Evolutionary conservation across 768 basidiomycete genomes (phyloP).

Genomic region (Kockovaella imperatae): DNA sequence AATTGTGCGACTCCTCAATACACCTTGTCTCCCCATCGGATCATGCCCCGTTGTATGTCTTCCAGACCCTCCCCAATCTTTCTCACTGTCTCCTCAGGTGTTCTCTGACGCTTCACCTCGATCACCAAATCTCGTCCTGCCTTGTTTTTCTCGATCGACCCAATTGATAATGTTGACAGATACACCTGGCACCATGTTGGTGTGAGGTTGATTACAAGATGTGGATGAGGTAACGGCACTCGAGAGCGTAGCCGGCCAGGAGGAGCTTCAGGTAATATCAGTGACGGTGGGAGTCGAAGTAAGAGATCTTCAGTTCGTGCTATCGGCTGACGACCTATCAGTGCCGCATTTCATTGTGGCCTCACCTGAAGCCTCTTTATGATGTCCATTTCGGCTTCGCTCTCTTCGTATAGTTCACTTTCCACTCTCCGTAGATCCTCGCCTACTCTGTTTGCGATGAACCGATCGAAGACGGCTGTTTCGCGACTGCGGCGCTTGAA

Average conservation of each 20-base stretch:
- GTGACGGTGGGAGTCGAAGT: slow-evolving; percentile 8
- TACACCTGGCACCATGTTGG: slow-evolving; percentile 24
- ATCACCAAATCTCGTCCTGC: slow-evolving; percentile 19
- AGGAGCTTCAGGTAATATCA: slow-evolving; percentile 5
- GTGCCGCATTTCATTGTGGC: not conserved
- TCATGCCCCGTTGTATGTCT: slow-evolving; percentile 21
- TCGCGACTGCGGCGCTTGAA: slow-evolving; percentile 17
- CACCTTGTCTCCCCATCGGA: slow-evolving; percentile 26
- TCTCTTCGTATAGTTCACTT: slow-evolving; percentile 23
- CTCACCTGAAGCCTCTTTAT: slow-evolving; percentile 29
- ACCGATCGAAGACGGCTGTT: slow-evolving; percentile 33
- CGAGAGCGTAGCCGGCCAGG: not conserved
- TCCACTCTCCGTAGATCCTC: slow-evolving; percentile 26
- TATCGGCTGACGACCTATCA: slow-evolving; percentile 12
- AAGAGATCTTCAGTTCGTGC: slow-evolving; percentile 36
- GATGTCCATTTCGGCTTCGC: slow-evolving; percentile 21
- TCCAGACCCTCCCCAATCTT: slow-evolving; percentile 26
- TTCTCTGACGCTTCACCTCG: slow-evolving; percentile 21
- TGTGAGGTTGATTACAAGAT: slow-evolving; percentile 25
- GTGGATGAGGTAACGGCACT: slow-evolving; percentile 23
- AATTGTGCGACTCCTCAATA: not conserved
- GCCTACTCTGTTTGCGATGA: slow-evolving; percentile 30
- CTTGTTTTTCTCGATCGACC: not conserved
- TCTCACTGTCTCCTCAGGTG: slow-evolving; percentile 16
- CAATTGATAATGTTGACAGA: slow-evolving; percentile 11